Evolutionary conservation across 2,329 filamentous ascomycete genomes (phyloP), one percentile per base, ranked within the genome.

Genomic region (Erysiphe neolycopersici): DNA sequence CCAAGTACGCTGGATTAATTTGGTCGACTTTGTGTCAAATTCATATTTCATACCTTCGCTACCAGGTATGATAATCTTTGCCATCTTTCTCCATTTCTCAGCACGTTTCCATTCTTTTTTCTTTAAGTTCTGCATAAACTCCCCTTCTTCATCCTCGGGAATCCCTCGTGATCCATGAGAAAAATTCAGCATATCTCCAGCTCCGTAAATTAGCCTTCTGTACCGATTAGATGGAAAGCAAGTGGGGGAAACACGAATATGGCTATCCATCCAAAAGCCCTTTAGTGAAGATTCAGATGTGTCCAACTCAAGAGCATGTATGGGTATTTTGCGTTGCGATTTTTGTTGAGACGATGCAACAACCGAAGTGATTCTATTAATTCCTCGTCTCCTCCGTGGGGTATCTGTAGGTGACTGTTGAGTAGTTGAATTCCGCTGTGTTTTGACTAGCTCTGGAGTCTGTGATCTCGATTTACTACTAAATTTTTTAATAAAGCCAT

Each of bases 1-100:
- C 89, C 89, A 98, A 1, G 84, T 91, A 45, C 89, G 73, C 50
- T 85, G 79, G 46, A 93, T 76, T 38, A 98, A 65, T 58, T 94
- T 85, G n/a, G 79, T 68, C 56, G 79, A 80, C 49, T 69, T 73
- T 33, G 71, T 69, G 59, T 94, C 84, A 56, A 95, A 95, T 44
- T 84, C 79, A 53, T 73, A 75, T 47, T 72, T 61, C 61, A 72
- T 73, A 41, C 71, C 72, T 55, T 69, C 63, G 32, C 66, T 65
- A 45, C 67, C 62, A 38, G 52, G 61, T 42, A 62, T 68, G 47
- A 66, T 56, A 18, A 71, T 60, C 51, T 66, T 72, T 46, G 73
- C 72, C 73, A 77, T 77, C 52, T 64, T 72, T 43, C 70, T 65
- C 73, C 73, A 77, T 52, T 79, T 79, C 52, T 77, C 73, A 2